Base-by-base conservation (phyloP, 192 early-diverging fungal genomes). In the Coemansia pectinata region DNA sequence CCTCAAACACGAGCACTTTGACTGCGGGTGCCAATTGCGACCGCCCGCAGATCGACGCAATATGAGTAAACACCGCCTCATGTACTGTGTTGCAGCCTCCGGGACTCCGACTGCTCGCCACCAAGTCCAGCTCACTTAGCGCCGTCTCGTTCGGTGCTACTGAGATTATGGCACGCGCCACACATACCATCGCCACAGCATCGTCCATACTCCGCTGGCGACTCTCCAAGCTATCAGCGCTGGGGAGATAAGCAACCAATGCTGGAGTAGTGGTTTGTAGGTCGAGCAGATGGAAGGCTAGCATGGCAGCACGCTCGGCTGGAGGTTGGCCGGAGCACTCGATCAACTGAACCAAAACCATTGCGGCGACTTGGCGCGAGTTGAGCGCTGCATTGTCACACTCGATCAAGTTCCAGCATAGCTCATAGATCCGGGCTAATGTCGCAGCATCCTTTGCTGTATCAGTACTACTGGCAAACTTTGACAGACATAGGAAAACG, bases 1-100 rank as follows among this genome's bases (percentile, higher is more conserved):
- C 85, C 67, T 92, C 91, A 73, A 92, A 92, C 11, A 90, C 89
- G 9, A 90, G 71, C 0, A 91, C 84, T 70, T 91, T 92, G 63
- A 83, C 86, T 23, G 85, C 87, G 7, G 88, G 83, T n/a, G 89
- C 87, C 21, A 88, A 72, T 48, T 87, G 82, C n/a, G 87, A 85
- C 15, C 83, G 85, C 4, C 83, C 86, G 40, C 91, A 92, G 8
- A 92, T 77, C 5, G 85, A 83, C 8, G 85, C 79, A 34, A 91
- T 83, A 9, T 88, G 85, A 19, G 84, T 82, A 63, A 92, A 91
- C 9, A 88, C 76, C 4, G 89, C 70, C 58, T 91, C 87, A 14
- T 89, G 86, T 3, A 92, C 75, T 14, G 71, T 83, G 66, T 58
- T 66, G 69, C 74, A 74, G 11, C 23, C 40, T 50, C 64, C 65